These are phyloP conservation scores for Rhodosporidiobolus sp. DNA, from an alignment of 768 basidiomycete genomes.

Conservation along the genomic window DNA sequence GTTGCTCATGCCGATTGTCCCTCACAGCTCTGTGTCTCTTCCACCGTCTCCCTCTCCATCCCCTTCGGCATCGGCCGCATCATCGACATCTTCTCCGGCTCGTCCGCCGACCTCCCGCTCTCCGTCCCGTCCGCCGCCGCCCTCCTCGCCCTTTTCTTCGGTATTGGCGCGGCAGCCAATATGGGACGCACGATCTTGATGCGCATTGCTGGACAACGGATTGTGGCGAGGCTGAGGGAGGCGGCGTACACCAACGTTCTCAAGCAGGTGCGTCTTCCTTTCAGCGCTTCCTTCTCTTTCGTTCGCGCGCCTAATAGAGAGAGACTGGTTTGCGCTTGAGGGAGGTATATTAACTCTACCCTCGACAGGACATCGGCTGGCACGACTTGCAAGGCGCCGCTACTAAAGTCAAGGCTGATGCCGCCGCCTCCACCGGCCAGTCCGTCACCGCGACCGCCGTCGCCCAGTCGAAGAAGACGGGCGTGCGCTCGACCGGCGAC, in stretches of 20 bases:
- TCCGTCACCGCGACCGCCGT: constrained; percentile 1
- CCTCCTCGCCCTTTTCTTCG: constrained; percentile 70
- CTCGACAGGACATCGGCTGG: constrained; percentile 38
- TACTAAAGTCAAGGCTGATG: constrained; percentile 7
- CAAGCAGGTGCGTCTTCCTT: neutral
- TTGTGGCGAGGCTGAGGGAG: constrained; percentile 81
- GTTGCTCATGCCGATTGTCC: neutral
- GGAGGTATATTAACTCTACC: no score
- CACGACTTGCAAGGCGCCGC: constrained; percentile 37
- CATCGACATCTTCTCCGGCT: constrained; percentile 75
- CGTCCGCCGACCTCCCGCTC: constrained; percentile 63
- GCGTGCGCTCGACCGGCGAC: constrained; percentile 71
- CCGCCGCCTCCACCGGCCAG: neutral
- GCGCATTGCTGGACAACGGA: constrained; percentile 84
- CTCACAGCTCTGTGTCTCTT: constrained; percentile 71
- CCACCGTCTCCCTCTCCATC: constrained; percentile 83
- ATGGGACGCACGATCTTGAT: constrained; percentile 78
- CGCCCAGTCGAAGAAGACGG: constrained; percentile 22
- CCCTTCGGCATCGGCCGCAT: constrained; percentile 89
- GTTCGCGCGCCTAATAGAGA: neutral
- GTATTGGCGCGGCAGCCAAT: constrained; percentile 81
- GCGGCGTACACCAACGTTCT: constrained; percentile 65
- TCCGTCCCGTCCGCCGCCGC: constrained; percentile 76
- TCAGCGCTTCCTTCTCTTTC: neutral
- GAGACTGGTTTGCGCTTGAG: neutral